These are phyloP conservation scores for Baffinella frigidus DNA, from an alignment of 208 protist species.

Conservation along the genomic window DNA sequence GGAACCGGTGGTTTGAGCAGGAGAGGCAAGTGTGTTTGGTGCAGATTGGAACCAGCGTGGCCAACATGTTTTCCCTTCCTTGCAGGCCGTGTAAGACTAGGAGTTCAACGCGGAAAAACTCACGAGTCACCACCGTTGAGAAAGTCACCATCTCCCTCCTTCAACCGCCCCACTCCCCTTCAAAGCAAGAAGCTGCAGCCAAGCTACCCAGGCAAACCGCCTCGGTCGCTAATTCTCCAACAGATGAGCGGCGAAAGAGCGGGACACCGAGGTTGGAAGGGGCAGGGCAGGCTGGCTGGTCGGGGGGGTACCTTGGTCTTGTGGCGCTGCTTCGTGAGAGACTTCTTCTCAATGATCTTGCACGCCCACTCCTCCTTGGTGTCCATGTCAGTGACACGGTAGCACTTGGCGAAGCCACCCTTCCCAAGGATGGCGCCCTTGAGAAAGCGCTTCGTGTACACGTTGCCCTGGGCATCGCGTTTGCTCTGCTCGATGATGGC, in stretches of 20 bases:
- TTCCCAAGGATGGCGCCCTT: constrained; percentile 69
- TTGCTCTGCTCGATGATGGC: constrained; percentile 39
- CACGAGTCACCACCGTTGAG: too few relatives aligned
- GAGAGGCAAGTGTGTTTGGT: too few relatives aligned
- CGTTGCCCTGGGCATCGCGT: neutral
- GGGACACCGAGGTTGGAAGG: too few relatives aligned
- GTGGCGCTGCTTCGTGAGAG: constrained; percentile 86
- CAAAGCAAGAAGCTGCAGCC: neutral
- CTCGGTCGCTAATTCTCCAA: too few relatives aligned
- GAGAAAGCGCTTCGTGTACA: constrained; percentile 22
- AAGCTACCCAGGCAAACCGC: too few relatives aligned
- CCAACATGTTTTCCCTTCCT: too few relatives aligned
- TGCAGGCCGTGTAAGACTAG: too few relatives aligned
- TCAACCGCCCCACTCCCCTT: too few relatives aligned
- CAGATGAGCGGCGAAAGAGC: neutral
- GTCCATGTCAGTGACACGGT: constrained; percentile 82
- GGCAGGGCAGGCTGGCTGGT: neutral
- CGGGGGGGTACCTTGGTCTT: constrained; percentile 92
- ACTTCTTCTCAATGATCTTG: constrained; percentile 88
- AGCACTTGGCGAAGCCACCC: constrained; percentile 95
- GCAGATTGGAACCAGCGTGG: too few relatives aligned
- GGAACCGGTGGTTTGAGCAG: too few relatives aligned
- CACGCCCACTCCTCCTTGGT: constrained; percentile 83
- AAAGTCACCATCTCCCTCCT: too few relatives aligned
- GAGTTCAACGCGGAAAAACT: too few relatives aligned